Evolutionary conservation across 371 early-diverging fungal species (phyloP), one percentile per base, ranked within the genome.

Genomic region (Basidiobolus heterosporus): DNA sequence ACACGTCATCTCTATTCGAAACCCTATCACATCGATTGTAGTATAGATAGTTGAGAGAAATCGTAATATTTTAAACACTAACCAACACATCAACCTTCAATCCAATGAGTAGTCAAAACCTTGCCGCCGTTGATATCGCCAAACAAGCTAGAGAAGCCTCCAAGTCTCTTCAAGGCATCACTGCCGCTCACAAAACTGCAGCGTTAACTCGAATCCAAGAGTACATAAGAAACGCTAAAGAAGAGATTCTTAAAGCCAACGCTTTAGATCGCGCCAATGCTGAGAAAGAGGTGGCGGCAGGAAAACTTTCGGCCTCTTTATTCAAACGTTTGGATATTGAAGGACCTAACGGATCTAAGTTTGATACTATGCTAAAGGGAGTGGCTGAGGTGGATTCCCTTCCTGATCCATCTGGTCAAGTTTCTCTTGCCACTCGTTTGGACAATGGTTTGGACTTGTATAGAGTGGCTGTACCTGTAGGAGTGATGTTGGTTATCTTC

Each of bases 401-500:
- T 35, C 65, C 73, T 14, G 94, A 93, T 58, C 97, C 97, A 1
- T 77, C 78, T 30, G 84, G 85, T 24, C 74, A 82, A 51, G 76
- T 88, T 7, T 80, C 82, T 0, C 57, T 82, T 46, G 88, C 91
- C 3, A 79, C 75, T 21, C 69, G 74, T 48, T 64, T 94, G 36
- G 94, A 90, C 55, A 58, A 74, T 7, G 86, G 75, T 17, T 66
- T 96, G 37, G 83, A 87, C 41, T 59, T 96, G 38, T 93, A 87
- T 64, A 73, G 89, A 3, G 82, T 96, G 7, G 72, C 80, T 1
- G 88, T 87, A 30, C 92, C 97, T 36, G 88, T 96, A 16, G 97
- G 97, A 24, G 92, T 91, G 14, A 62, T 91, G 38, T 62, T 96
- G 62, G 88, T 91, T 48, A 96, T 96, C 47, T 96, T 96, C 52